These are phyloP conservation scores for Phaffomyces opuntiae DNA, from an alignment of 805 yeast genomes.

Conservation along the genomic window DNA sequence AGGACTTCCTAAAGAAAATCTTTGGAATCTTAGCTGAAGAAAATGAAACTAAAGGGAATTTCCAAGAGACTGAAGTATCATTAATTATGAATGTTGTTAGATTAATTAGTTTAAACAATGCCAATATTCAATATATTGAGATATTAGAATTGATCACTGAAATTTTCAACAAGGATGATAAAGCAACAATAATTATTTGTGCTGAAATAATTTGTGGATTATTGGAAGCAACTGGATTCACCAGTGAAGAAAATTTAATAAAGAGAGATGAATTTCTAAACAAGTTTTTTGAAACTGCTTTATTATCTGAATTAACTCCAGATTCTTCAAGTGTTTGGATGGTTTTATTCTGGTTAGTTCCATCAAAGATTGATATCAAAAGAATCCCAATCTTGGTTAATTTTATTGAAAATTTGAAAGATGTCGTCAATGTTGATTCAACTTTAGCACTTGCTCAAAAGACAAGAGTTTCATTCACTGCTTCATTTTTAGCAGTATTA, in stretches of 20 bases:
- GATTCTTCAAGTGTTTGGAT: constrained; percentile 72
- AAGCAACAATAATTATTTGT: constrained; percentile 65
- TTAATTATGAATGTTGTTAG: constrained; percentile 44
- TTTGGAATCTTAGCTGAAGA: constrained; percentile 51
- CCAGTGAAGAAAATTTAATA: constrained; percentile 27
- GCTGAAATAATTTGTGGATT: constrained; percentile 69
- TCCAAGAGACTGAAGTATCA: constrained; percentile 58
- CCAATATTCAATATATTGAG: constrained; percentile 41
- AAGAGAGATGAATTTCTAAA: constrained; percentile 41
- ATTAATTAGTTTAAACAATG: constrained; percentile 39
- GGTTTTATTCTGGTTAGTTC: constrained; percentile 68
- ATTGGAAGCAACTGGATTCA: constrained; percentile 39
- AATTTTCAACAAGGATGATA: constrained; percentile 58
- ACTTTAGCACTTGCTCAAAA: constrained; percentile 62
- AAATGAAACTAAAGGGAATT: constrained; percentile 61
- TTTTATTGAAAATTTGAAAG: constrained; percentile 38
- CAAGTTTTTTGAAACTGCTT: constrained; percentile 36
- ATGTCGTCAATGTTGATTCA: constrained; percentile 36
- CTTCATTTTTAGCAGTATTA: constrained; percentile 40
- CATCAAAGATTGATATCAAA: constrained; percentile 58
- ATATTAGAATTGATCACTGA: constrained; percentile 42
- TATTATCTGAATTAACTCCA: constrained; percentile 59
- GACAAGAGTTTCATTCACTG: constrained; percentile 49
- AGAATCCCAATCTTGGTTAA: constrained; percentile 49
- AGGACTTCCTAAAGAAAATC: constrained; percentile 51